Conservation (phyloP, 129 eudicot genomes). For the Heracleum sosnowskyi region DNA sequence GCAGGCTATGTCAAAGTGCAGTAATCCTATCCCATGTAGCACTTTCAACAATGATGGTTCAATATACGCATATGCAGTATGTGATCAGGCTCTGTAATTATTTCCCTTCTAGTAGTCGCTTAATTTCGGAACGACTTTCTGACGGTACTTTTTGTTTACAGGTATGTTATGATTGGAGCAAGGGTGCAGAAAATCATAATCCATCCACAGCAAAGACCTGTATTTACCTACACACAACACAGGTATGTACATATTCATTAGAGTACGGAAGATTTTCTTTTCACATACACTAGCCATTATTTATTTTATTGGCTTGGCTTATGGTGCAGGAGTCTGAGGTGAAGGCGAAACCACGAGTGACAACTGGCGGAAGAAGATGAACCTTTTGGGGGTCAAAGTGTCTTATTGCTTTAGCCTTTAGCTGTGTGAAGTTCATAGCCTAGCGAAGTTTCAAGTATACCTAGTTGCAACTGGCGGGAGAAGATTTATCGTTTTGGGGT, state of each 20-base stretch:
- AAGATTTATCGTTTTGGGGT: no score
- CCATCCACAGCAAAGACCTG: conserved; percentile 70
- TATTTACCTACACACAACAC: conserved; percentile 62
- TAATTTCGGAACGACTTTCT: neutral
- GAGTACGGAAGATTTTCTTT: neutral
- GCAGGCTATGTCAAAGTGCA: conserved; percentile 84
- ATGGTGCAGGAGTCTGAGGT: conserved; percentile 68
- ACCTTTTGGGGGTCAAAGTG: neutral
- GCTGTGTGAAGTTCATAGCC: neutral
- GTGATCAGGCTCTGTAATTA: conserved; percentile 3
- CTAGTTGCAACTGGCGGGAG: neutral
- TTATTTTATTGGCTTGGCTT: neutral
- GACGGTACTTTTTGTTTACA: conserved; percentile 6
- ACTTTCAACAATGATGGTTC: conserved; percentile 92
- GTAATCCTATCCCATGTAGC: conserved; percentile 74
- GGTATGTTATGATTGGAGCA: conserved; percentile 97
- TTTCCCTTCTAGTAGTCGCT: neutral
- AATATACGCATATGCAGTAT: conserved; percentile 82
- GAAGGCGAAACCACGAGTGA: conserved; percentile 67
- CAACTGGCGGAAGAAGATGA: conserved; percentile 51
- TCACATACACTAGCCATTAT: neutral
- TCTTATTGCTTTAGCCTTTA: neutral
- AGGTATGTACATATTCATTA: conserved; percentile 32
- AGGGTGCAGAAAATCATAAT: conserved; percentile 95
- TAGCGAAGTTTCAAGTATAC: neutral